These are phyloP conservation scores for Colletotrichum tabaci DNA, from an alignment of 2,329 filamentous ascomycete species.

Conservation along the genomic window DNA sequence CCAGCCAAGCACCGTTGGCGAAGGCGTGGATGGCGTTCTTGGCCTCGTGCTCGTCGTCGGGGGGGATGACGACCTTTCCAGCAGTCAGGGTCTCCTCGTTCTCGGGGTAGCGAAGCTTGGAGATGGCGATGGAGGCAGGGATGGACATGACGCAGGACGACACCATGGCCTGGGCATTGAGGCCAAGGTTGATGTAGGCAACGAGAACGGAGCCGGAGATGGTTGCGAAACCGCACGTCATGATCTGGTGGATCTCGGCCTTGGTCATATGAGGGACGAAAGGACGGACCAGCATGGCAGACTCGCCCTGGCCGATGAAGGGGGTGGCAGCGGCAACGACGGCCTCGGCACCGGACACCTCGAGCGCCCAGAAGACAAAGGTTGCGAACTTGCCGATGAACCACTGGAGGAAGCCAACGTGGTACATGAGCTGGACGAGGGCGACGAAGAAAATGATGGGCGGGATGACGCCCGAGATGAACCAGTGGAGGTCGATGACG, in stretches of 20 bases:
- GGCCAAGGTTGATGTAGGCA: slow-evolving; percentile 86
- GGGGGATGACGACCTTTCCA: slow-evolving; percentile 84
- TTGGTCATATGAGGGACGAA: slow-evolving; percentile 89
- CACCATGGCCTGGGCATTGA: slow-evolving; percentile 88
- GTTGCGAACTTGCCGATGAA: slow-evolving; percentile 88
- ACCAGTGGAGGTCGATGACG: slow-evolving; percentile 68
- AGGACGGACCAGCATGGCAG: slow-evolving; percentile 90
- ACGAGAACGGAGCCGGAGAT: slow-evolving; percentile 91
- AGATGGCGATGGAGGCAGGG: slow-evolving; percentile 89
- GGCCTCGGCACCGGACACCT: slow-evolving; percentile 92
- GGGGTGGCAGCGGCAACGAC: slow-evolving; percentile 93
- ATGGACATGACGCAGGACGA: slow-evolving; percentile 97
- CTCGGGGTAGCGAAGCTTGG: slow-evolving; percentile 91
- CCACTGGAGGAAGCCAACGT: slow-evolving; percentile 88
- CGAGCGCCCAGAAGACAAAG: slow-evolving; percentile 93
- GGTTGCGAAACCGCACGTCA: slow-evolving; percentile 93
- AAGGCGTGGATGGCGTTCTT: slow-evolving; percentile 89
- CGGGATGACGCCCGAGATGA: slow-evolving; percentile 85
- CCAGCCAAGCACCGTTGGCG: slow-evolving; percentile 87
- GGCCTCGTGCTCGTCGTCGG: slow-evolving; percentile 82
- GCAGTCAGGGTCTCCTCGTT: slow-evolving; percentile 88
- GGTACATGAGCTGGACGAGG: slow-evolving; percentile 89
- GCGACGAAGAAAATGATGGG: slow-evolving; percentile 97
- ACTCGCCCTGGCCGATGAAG: slow-evolving; percentile 95
- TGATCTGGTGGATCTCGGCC: slow-evolving; percentile 91